Conservation (phyloP, 495 filamentous ascomycete species). For the Penicillium fimorum region DNA sequence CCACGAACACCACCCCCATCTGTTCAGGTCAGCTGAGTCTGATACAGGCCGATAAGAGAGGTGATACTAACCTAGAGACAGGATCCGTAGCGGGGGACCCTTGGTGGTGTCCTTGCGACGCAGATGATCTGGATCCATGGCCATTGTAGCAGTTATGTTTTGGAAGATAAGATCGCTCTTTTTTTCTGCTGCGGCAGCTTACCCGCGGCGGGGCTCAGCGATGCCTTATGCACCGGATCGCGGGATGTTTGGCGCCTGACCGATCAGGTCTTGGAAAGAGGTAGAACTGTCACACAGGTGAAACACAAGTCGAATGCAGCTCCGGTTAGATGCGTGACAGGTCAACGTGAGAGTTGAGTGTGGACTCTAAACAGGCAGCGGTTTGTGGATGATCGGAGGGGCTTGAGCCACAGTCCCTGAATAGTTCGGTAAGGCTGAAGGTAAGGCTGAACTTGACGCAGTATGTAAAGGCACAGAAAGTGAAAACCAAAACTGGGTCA, state of each 20-base stretch:
- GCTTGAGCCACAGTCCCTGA: constrained; percentile 14
- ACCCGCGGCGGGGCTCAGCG: constrained; percentile 33
- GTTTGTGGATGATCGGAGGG: constrained; percentile 17
- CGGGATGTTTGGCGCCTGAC: constrained; percentile 25
- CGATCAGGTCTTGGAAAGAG: constrained; percentile 17
- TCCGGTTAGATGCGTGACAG: constrained; percentile 14
- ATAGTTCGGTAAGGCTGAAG: constrained; percentile 12
- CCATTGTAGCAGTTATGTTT: constrained; percentile 14
- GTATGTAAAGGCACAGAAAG: background rate
- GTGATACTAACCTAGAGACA: constrained; percentile 69
- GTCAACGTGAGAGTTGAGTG: constrained; percentile 7
- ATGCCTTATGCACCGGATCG: constrained; percentile 31
- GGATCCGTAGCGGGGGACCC: constrained; percentile 84
- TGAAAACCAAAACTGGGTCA: background rate
- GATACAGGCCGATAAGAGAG: constrained; percentile 1
- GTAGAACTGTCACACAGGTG: constrained; percentile 19
- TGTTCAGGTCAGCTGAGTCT: constrained; percentile 35
- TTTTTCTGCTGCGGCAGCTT: constrained; percentile 26
- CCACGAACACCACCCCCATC: constrained; percentile 96
- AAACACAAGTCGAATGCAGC: constrained; percentile 15
- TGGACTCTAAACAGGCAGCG: constrained; percentile 25
- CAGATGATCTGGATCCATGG: constrained; percentile 40
- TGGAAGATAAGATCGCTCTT: constrained; percentile 12
- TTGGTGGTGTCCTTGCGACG: constrained; percentile 91
- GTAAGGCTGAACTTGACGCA: constrained; percentile 2